Percentiles rank a stretch among this genome's conserved stretches.
These are phyloP conservation scores for Artemisia argyi DNA, from an alignment of 129 eudicot species.

Conservation along the genomic window DNA sequence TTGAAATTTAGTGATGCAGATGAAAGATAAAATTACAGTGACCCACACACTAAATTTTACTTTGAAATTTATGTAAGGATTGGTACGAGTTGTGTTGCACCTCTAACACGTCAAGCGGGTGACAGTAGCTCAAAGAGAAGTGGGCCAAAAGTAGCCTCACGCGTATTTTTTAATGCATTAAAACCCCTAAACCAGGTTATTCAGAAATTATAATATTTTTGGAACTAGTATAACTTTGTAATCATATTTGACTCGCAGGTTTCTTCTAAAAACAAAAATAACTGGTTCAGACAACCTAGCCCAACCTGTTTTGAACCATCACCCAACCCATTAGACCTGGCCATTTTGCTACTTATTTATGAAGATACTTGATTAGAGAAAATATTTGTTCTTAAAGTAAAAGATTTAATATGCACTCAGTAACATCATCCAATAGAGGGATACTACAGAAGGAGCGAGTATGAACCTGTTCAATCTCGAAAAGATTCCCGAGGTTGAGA, in stretches of 20 bases:
- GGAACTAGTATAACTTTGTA: neutral
- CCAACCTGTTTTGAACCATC: neutral
- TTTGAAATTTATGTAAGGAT: constrained; percentile 13
- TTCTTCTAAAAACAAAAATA: no score
- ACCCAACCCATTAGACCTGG: constrained; percentile 3
- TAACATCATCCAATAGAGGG: neutral
- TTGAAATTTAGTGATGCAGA: neutral
- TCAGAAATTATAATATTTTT: neutral
- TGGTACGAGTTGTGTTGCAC: neutral
- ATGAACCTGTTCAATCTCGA: constrained; percentile 75
- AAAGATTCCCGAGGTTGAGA: constrained; percentile 87
- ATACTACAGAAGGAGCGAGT: neutral
- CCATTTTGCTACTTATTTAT: neutral
- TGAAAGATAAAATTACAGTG: neutral
- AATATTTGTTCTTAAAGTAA: neutral
- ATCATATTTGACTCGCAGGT: neutral
- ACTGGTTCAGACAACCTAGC: no score
- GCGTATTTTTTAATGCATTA: neutral
- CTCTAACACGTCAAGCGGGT: constrained; percentile 17
- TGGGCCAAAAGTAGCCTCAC: neutral
- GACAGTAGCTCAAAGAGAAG: neutral
- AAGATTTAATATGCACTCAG: neutral
- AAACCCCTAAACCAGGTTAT: neutral
- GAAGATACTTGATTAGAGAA: neutral
- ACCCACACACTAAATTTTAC: constrained; percentile 1